These are phyloP conservation scores for Clonostachys rosea DNA, from an alignment of 2,329 filamentous ascomycete genomes.

Conservation along the genomic window DNA sequence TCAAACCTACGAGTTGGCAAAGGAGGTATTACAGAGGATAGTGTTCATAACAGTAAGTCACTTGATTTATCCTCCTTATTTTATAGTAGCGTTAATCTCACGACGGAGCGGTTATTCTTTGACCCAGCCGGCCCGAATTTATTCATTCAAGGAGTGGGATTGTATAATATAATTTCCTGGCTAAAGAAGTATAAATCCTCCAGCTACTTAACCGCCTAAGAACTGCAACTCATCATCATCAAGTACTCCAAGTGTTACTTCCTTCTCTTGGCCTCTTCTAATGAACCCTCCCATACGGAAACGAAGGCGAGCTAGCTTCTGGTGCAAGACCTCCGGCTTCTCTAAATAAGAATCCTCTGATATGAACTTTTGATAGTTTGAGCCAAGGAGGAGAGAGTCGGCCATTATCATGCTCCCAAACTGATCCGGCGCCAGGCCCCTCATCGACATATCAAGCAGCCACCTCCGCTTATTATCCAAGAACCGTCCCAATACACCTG, in stretches of 20 bases:
- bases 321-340: not conserved
- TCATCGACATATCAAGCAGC: not conserved
- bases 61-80: too few relatives aligned
- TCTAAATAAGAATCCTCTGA: not conserved
- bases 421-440: not conserved
- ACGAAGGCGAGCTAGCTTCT: not conserved
- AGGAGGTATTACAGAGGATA: too few relatives aligned
- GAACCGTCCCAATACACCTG: not conserved
- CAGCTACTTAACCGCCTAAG: too few relatives aligned
- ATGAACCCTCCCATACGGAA: not conserved
- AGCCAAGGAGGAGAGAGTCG: not conserved
- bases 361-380: not conserved
- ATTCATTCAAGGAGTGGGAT: too few relatives aligned
- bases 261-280: not conserved
- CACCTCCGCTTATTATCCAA: not conserved
- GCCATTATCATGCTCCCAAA: not conserved
- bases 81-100: too few relatives aligned
- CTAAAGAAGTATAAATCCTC: too few relatives aligned
- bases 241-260: not conserved
- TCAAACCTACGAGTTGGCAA: too few relatives aligned
- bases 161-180: too few relatives aligned
- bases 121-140: too few relatives aligned
- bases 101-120: too few relatives aligned
- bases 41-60: too few relatives aligned
- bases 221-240: not conserved